phyloP scores from a whole-genome alignment of 305 asterid species.

The Euphrasia arctica region DNA sequence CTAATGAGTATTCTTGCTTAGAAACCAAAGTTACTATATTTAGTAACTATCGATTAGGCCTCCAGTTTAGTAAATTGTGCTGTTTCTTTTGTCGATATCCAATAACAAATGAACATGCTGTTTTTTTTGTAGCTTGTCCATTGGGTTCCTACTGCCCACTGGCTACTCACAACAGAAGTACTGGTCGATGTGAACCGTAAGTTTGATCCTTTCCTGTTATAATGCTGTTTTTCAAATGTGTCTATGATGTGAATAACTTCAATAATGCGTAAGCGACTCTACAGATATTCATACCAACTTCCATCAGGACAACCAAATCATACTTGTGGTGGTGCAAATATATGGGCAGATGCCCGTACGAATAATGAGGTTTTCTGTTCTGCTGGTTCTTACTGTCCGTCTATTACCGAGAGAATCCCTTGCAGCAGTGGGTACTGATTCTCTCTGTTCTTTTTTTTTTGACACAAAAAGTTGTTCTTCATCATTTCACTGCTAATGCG shows the following conservation, averaged over 20 bases:
- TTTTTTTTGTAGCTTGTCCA: constrained; percentile 76
- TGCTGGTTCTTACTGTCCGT: constrained; percentile 87
- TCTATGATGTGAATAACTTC: constrained; percentile 16
- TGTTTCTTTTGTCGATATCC: background rate
- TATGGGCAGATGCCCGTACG: constrained; percentile 70
- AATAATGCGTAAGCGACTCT: constrained; percentile 23
- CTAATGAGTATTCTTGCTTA: background rate
- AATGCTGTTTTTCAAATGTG: constrained; percentile 6
- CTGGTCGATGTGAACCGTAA: constrained; percentile 86
- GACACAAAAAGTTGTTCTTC: background rate
- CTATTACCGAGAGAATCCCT: constrained; percentile 47
- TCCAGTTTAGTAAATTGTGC: background rate
- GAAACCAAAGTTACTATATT: background rate
- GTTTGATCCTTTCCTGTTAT: constrained; percentile 31
- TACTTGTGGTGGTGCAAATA: constrained; percentile 92
- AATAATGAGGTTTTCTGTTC: constrained; percentile 70
- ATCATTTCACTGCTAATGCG: constrained; percentile 22
- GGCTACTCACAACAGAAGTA: constrained; percentile 48
- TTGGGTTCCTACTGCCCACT: constrained; percentile 91
- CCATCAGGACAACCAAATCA: constrained; percentile 62
- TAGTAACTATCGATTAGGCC: no score
- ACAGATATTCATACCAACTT: constrained; percentile 76
- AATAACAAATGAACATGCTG: background rate
- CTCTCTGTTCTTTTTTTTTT: constrained; percentile 11
- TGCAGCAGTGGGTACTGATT: constrained; percentile 77